These are phyloP conservation scores for Salvia rosmarinus DNA, from an alignment of 257 asterid genomes.

Conservation along the genomic window DNA sequence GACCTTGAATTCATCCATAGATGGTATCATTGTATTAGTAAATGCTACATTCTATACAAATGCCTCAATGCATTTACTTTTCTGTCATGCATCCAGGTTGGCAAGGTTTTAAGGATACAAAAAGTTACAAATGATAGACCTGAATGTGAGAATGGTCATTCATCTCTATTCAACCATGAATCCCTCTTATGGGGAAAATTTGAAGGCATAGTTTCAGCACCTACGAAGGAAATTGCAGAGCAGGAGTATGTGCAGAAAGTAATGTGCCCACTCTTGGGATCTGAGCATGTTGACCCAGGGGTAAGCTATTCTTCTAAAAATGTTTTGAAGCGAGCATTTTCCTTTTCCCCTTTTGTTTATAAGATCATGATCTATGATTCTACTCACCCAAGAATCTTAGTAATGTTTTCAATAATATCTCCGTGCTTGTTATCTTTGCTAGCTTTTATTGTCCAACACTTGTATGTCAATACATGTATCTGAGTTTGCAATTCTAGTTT, in stretches of 20 bases:
- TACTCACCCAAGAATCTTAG: constrained; percentile 8
- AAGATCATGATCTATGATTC: constrained; percentile 2
- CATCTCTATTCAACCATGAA: constrained; percentile 61
- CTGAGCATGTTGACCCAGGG: constrained; percentile 92
- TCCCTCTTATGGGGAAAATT: constrained; percentile 68
- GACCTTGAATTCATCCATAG: constrained; percentile 5
- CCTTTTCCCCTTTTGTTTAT: neutral
- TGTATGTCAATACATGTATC: constrained; percentile 1
- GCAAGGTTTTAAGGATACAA: constrained; percentile 81
- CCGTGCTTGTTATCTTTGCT: constrained; percentile 12
- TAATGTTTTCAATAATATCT: neutral
- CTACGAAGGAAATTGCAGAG: constrained; percentile 70
- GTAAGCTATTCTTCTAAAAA: constrained; percentile 44
- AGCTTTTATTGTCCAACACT: constrained; percentile 15
- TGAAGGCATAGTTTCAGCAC: constrained; percentile 67
- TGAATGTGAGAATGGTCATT: constrained; percentile 51
- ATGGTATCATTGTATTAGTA: constrained; percentile 24
- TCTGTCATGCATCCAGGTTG: constrained; percentile 53
- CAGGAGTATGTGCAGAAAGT: constrained; percentile 72
- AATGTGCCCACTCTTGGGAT: constrained; percentile 78
- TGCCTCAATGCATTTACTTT: constrained; percentile 26
- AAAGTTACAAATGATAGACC: constrained; percentile 62
- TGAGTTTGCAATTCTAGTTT: neutral
- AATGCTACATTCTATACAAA: constrained; percentile 5
- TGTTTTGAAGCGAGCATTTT: neutral